Evolutionary conservation across 108 stramenopile genomes (phyloP).

Genomic region (Poteriospumella lacustris): DNA sequence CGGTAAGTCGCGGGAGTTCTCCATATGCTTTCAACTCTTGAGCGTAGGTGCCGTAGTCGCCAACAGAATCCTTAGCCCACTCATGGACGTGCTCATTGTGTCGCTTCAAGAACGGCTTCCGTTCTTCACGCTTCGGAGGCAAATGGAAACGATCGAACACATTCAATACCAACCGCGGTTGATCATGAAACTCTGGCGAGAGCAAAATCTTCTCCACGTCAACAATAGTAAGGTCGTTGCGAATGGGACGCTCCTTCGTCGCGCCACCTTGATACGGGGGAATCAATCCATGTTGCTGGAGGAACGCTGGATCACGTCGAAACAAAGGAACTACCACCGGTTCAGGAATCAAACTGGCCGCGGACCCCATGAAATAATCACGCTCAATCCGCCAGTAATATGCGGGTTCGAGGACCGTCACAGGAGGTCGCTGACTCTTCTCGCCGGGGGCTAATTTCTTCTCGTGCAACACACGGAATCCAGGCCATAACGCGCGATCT

Average conservation of each 20-base stretch:
- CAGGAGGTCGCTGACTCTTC: background rate
- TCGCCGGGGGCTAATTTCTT: background rate
- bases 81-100: too few relatives aligned
- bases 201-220: background rate
- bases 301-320: too few relatives aligned
- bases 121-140: background rate
- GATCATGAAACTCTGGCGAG: background rate
- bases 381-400: slow-evolving; percentile 11
- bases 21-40: background rate
- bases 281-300: too few relatives aligned
- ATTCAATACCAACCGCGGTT: background rate
- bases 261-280: too few relatives aligned
- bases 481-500: slow-evolving; percentile 1
- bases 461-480: background rate
- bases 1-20: background rate
- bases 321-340: too few relatives aligned
- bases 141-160: background rate
- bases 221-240: too few relatives aligned
- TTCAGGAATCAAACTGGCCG: background rate
- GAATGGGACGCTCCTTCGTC: too few relatives aligned
- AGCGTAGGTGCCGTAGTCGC: background rate
- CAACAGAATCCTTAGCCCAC: slow-evolving; percentile 5
- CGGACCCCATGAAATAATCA: slow-evolving; percentile 5
- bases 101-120: too few relatives aligned
- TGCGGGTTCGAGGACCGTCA: slow-evolving; percentile 3